These are phyloP conservation scores for Ramalina peruviana DNA, from an alignment of 495 filamentous ascomycete genomes.

Conservation along the genomic window DNA sequence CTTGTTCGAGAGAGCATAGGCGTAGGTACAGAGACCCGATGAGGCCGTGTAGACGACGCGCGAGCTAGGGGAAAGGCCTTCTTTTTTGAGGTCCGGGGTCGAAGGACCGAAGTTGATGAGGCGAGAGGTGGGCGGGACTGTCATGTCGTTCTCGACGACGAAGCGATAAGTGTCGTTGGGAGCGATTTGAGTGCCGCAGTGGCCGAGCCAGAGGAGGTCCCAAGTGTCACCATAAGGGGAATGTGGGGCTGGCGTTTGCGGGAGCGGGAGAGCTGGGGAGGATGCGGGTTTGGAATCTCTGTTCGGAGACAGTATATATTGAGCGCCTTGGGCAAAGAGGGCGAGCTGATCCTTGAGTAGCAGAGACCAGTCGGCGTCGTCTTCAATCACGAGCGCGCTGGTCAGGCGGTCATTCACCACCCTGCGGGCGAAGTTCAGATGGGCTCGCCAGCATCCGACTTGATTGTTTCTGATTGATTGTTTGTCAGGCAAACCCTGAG, in stretches of 20 bases:
- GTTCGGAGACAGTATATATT: constrained; percentile 7
- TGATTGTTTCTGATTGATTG: constrained; percentile 9
- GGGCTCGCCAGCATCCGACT: constrained; percentile 29
- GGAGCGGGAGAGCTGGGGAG: constrained; percentile 17
- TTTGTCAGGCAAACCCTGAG: constrained; percentile 3
- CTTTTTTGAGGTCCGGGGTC: constrained; percentile 2
- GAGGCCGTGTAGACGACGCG: neutral
- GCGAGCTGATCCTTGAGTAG: constrained; percentile 33
- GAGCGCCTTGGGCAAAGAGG: constrained; percentile 31
- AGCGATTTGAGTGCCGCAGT: constrained; percentile 28
- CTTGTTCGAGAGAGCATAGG: constrained; percentile 16
- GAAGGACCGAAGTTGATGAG: constrained; percentile 12
- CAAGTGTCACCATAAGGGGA: constrained; percentile 46
- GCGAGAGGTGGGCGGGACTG: constrained; percentile 10
- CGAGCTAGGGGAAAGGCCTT: neutral
- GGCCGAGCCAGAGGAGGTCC: constrained; percentile 43
- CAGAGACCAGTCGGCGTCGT: constrained; percentile 46
- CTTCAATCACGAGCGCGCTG: constrained; percentile 41
- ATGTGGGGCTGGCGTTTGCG: constrained; percentile 11
- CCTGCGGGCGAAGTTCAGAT: constrained; percentile 20
- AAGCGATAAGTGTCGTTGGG: constrained; percentile 11
- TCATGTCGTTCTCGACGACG: constrained; percentile 18
- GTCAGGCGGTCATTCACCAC: constrained; percentile 32
- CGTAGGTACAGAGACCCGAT: constrained; percentile 4
- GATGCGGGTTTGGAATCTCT: neutral